phyloP scores from a whole-genome alignment of 176 grass and related monocot species.

The Microstegium vimineum region DNA sequence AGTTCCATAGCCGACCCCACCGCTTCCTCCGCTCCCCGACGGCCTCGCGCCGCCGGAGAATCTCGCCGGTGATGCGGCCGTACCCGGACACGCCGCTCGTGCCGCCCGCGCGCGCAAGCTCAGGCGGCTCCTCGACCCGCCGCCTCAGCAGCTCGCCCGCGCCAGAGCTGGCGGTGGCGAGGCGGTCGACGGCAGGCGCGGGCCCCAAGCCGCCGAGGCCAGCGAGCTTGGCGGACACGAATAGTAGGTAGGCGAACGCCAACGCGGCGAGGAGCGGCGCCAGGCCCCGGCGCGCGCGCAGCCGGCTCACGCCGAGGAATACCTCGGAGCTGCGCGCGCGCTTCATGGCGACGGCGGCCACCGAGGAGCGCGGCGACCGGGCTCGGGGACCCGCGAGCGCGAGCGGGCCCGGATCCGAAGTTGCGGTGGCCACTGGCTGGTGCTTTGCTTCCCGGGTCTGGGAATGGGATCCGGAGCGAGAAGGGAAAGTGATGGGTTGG shows the following conservation, averaged over 20 bases:
- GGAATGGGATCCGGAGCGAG: not conserved
- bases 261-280: conserved; percentile 32
- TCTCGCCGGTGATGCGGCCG: conserved; percentile 71
- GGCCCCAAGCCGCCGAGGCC: conserved; percentile 26
- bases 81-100: conserved; percentile 22
- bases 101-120: not conserved
- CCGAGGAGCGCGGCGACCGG: not conserved
- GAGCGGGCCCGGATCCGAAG: conserved; percentile 11
- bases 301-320: conserved; percentile 13
- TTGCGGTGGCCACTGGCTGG: not conserved
- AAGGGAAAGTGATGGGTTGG: not conserved
- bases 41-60: conserved; percentile 33
- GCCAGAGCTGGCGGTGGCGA: not conserved
- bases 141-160: not conserved
- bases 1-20: conserved; percentile 53
- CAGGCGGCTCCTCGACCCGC: not conserved
- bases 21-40: not conserved
- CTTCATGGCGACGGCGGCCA: conserved; percentile 36
- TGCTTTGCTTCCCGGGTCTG: conserved; percentile 25
- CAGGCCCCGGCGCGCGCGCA: conserved; percentile 19
- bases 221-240: conserved; percentile 56
- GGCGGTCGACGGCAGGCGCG: not conserved
- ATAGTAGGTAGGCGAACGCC: conserved; percentile 54
- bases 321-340: conserved; percentile 41
- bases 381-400: not conserved